Percentiles rank a stretch among this genome's conserved stretches.
Conservation (phyloP, 192 early-diverging fungal genomes). For the Hyaloraphidium curvatum region DNA sequence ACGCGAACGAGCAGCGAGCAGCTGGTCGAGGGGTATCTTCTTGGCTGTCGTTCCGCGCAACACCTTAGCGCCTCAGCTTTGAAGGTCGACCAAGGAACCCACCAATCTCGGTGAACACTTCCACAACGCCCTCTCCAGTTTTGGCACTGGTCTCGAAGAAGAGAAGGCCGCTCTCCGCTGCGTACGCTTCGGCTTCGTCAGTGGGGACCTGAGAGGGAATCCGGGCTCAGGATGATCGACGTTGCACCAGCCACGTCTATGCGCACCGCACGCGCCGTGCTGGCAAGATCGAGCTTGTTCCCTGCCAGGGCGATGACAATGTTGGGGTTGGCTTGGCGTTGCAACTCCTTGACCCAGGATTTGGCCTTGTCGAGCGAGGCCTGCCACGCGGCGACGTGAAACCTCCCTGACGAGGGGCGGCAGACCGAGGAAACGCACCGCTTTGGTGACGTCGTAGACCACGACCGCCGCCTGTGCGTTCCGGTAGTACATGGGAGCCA, state of each 20-base stretch:
- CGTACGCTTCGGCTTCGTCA: conserved; percentile 59
- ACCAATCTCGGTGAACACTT: conserved; percentile 85
- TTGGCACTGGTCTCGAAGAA: conserved; percentile 83
- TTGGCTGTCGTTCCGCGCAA: conserved; percentile 21
- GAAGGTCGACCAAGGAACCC: neutral
- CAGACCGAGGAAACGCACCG: conserved; percentile 15
- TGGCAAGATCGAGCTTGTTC: conserved; percentile 82
- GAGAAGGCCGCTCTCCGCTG: conserved; percentile 56
- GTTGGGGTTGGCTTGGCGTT: conserved; percentile 84
- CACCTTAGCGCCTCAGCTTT: neutral
- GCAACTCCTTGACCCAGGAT: conserved; percentile 90
- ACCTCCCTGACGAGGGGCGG: neutral
- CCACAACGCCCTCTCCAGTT: conserved; percentile 61
- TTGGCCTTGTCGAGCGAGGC: conserved; percentile 82
- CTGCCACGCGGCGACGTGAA: conserved; percentile 8
- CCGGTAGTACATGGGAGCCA: conserved; percentile 91
- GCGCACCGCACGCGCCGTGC: conserved; percentile 20
- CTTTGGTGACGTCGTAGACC: conserved; percentile 88
- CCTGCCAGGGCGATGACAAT: conserved; percentile 92
- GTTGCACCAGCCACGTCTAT: conserved; percentile 13
- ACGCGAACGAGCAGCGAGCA: too few species aligned
- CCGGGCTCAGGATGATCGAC: too few species aligned
- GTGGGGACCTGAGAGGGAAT: conserved; percentile 40
- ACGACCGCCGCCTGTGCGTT: conserved; percentile 94
- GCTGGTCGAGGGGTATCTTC: conserved; percentile 46